Conservation (phyloP, 495 filamentous ascomycete species). For the Neurospora sp. region DNA sequence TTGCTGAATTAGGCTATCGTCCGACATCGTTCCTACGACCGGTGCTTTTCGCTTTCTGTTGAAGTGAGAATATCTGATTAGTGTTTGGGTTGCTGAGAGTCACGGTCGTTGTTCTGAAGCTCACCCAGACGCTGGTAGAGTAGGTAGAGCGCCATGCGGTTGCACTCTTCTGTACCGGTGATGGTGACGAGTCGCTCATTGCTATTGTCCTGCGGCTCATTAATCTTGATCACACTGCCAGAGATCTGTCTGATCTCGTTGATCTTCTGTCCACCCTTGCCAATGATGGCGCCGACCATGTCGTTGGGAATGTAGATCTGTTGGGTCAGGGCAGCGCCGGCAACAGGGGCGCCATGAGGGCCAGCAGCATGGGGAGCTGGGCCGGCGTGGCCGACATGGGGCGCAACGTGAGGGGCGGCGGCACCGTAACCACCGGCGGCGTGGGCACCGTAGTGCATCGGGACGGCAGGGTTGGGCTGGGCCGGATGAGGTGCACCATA, state of each 20-base stretch:
- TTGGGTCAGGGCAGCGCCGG: conserved; percentile 68
- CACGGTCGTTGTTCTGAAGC: conserved; percentile 27
- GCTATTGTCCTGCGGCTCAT: conserved; percentile 97
- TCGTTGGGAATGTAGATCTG: conserved; percentile 99
- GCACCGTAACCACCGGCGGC: conserved; percentile 48
- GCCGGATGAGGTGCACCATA: conserved; percentile 55
- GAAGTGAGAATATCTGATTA: conserved; percentile 9
- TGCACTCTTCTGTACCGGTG: conserved; percentile 94
- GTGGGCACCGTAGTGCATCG: conserved; percentile 58
- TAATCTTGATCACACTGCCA: conserved; percentile 99
- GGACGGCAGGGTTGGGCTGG: conserved; percentile 52
- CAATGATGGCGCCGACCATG: conserved; percentile 98
- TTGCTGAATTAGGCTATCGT: not conserved
- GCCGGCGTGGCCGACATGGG: conserved; percentile 44
- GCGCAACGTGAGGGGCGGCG: conserved; percentile 57
- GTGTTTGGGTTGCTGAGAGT: conserved; percentile 3
- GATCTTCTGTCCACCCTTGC: conserved; percentile 97
- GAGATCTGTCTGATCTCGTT: conserved; percentile 96
- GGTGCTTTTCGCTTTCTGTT: conserved; percentile 79
- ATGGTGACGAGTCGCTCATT: conserved; percentile 97
- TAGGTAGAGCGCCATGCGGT: conserved; percentile 99
- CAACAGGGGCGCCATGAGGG: conserved; percentile 61
- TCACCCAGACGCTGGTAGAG: conserved; percentile 92
- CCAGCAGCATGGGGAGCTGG: conserved; percentile 38
- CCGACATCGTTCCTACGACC: conserved; percentile 35